A percentile compares a stretch with the other conserved stretches of the same genome.
These are phyloP conservation scores for Verticillium tricorpus DNA, from an alignment of 2,329 filamentous ascomycete species.

Conservation along the genomic window DNA sequence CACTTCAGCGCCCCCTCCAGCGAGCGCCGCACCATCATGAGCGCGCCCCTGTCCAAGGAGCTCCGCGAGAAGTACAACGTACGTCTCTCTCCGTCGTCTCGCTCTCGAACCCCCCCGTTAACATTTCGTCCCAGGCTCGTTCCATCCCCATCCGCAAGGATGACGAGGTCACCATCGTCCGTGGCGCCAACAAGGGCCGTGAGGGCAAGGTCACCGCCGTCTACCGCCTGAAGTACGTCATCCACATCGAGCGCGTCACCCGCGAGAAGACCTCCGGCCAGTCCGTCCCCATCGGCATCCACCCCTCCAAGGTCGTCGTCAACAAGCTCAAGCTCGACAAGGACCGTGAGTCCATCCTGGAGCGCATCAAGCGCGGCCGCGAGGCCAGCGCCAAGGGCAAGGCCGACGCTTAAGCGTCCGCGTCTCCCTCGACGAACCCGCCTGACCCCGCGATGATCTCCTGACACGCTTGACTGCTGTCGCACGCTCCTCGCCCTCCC, in stretches of 20 bases:
- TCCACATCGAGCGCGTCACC: slow-evolving; percentile 94
- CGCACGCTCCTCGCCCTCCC: neutral
- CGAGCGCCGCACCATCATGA: slow-evolving; percentile 95
- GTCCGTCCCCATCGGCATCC: slow-evolving; percentile 88
- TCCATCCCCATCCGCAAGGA: slow-evolving; percentile 97
- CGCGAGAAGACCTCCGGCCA: slow-evolving; percentile 98
- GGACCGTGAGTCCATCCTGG: slow-evolving; percentile 84
- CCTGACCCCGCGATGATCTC: neutral
- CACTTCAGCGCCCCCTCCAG: slow-evolving; percentile 96
- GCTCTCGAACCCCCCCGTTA: neutral
- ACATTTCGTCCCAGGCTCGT: slow-evolving; percentile 62
- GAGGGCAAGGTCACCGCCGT: slow-evolving; percentile 98
- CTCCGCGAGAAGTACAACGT: slow-evolving; percentile 99
- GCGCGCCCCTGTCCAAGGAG: slow-evolving; percentile 92
- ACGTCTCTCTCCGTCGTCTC: slow-evolving; percentile 31
- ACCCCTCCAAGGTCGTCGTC: slow-evolving; percentile 95
- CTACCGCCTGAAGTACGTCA: slow-evolving; percentile 96
- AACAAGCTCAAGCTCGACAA: slow-evolving; percentile 99
- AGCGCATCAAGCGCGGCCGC: slow-evolving; percentile 76
- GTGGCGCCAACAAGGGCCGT: slow-evolving; percentile 92
- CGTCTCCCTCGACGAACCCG: neutral
- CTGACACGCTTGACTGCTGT: neutral
- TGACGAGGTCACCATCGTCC: slow-evolving; percentile 89
- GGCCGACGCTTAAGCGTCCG: slow-evolving; percentile 47
- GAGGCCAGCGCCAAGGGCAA: slow-evolving; percentile 72